Conservation (phyloP, 306 rosid species). For the Prunus salicina region DNA sequence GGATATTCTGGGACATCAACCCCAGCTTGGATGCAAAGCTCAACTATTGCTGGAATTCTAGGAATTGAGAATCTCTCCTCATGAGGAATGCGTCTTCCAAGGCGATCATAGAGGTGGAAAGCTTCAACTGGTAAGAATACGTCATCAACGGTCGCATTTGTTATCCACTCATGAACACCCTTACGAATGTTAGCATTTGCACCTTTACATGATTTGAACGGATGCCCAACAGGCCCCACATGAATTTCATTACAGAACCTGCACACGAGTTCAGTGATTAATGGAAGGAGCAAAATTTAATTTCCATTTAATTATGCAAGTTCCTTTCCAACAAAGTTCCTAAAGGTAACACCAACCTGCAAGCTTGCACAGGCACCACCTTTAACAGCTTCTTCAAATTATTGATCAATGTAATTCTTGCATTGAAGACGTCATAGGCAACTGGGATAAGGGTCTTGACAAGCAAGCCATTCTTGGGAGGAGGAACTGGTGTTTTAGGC, state of each 20-base stretch:
- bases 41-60: conserved; percentile 82
- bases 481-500: conserved; percentile 60
- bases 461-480: conserved; percentile 80
- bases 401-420: conserved; percentile 75
- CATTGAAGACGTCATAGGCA: conserved; percentile 73
- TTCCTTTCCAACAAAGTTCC: neutral
- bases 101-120: conserved; percentile 81
- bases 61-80: conserved; percentile 72
- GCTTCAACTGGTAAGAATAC: conserved; percentile 72
- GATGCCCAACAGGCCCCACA: conserved; percentile 92
- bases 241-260: conserved; percentile 93
- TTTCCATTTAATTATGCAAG: neutral
- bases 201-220: conserved; percentile 88
- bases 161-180: conserved; percentile 72
- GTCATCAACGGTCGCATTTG: conserved; percentile 67
- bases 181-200: conserved; percentile 52
- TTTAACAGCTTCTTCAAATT: conserved; percentile 82
- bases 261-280: conserved; percentile 14
- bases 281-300: neutral
- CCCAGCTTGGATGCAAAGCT: conserved; percentile 95
- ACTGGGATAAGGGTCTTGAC: conserved; percentile 76
- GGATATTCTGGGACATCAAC: conserved; percentile 68
- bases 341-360: conserved; percentile 53
- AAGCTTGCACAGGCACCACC: conserved; percentile 84
- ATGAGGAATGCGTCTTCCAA: conserved; percentile 72